Evolutionary conservation across 352 stramenopile species (phyloP).

Genomic region (Pythium angustatum): DNA sequence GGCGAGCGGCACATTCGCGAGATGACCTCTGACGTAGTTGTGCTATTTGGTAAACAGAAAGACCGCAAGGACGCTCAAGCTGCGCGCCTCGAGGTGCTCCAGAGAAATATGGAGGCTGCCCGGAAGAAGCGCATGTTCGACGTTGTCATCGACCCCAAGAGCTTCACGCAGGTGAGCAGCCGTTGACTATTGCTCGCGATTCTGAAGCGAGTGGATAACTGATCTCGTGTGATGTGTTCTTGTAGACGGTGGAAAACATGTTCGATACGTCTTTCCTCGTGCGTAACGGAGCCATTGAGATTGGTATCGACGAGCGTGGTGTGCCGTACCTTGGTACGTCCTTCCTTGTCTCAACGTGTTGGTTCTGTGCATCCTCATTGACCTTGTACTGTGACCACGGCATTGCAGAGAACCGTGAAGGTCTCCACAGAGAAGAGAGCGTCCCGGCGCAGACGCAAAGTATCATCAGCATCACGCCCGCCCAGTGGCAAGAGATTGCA

Average conservation of each 20-base stretch:
- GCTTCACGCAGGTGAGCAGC: constrained; percentile 66
- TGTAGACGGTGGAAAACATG: constrained; percentile 80
- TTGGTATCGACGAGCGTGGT: constrained; percentile 57
- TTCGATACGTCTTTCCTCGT: constrained; percentile 87
- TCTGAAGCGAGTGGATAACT: not conserved
- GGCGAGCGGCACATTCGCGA: not conserved
- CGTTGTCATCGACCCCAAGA: constrained; percentile 66
- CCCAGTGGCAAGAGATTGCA: constrained; percentile 66
- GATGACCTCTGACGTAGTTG: no score
- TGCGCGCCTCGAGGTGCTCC: constrained; percentile 65
- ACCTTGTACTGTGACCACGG: not conserved
- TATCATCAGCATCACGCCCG: constrained; percentile 80
- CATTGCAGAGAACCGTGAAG: constrained; percentile 63
- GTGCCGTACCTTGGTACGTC: constrained; percentile 65
- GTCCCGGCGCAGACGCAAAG: constrained; percentile 67
- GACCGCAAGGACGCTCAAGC: constrained; percentile 80
- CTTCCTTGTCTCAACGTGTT: not conserved
- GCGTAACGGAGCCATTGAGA: constrained; percentile 65
- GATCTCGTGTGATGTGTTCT: not conserved
- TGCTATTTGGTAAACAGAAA: constrained; percentile 40
- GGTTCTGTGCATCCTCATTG: not conserved
- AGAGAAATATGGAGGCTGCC: constrained; percentile 50
- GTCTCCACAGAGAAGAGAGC: constrained; percentile 37
- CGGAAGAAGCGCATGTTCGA: constrained; percentile 61
- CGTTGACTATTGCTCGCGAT: not conserved